Evolutionary conservation across 2,329 filamentous ascomycete species (phyloP).

Genomic region (Diaporthe vaccinii): DNA sequence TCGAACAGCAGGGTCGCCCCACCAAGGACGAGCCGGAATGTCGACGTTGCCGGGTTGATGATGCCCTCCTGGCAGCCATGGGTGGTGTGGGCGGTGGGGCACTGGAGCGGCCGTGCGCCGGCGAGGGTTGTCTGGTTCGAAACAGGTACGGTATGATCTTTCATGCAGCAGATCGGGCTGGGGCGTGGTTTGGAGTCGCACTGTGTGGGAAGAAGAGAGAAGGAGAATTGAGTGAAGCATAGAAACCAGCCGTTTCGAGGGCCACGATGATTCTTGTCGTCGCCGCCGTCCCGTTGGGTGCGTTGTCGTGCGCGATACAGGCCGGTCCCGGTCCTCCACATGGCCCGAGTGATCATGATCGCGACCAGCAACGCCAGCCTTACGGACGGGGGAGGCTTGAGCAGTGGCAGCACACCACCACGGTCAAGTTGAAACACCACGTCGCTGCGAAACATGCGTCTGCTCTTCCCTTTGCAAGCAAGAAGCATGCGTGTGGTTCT

Average conservation of each 20-base stretch:
- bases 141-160: constrained; percentile 38
- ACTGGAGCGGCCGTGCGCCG: constrained; percentile 25
- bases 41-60: not conserved
- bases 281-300: not conserved
- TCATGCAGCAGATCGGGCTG: constrained; percentile 28
- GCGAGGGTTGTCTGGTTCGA: constrained; percentile 35
- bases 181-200: not conserved
- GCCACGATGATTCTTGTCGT: constrained; percentile 6
- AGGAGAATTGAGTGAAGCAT: not conserved
- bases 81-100: not conserved
- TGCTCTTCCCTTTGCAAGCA: constrained; percentile 11
- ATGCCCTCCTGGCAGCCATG: constrained; percentile 5
- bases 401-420: constrained; percentile 15
- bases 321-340: constrained; percentile 14
- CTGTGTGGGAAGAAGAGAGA: not conserved
- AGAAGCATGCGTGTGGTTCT: constrained; percentile 1
- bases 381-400: constrained; percentile 25
- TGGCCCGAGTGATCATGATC: not conserved
- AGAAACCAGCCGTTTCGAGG: constrained; percentile 8
- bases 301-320: constrained; percentile 3
- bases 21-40: constrained; percentile 12
- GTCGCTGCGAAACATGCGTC: constrained; percentile 7
- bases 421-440: constrained; percentile 18
- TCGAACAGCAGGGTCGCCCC: not conserved
- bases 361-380: constrained; percentile 7